These are phyloP conservation scores for Apiotrichum siamense DNA, from an alignment of 1,284 basidiomycete genomes.

Conservation along the genomic window DNA sequence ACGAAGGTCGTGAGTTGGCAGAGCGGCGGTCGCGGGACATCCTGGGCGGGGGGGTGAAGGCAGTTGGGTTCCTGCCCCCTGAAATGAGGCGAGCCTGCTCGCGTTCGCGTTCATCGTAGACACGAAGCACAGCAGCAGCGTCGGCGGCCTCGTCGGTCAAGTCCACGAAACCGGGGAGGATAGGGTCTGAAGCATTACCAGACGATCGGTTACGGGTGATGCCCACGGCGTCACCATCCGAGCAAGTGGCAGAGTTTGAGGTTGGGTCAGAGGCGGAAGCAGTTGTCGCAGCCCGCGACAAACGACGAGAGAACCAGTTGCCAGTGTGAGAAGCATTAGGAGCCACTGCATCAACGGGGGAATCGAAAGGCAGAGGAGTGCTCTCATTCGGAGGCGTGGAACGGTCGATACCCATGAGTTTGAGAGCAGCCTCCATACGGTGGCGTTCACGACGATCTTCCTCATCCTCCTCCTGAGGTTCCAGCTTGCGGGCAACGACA, in stretches of 20 bases:
- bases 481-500: conserved; percentile 46
- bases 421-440: conserved; percentile 77
- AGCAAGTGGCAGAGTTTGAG: no score
- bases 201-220: no score
- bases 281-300: conserved; percentile 8
- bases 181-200: no score
- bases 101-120: conserved; percentile 31
- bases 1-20: not conserved
- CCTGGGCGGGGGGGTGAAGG: conserved; percentile 30
- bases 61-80: conserved; percentile 20
- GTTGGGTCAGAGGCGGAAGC: not conserved
- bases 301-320: conserved; percentile 10
- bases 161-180: conserved; percentile 4
- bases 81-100: conserved; percentile 25
- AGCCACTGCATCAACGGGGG: not conserved
- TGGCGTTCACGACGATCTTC: conserved; percentile 78
- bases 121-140: conserved; percentile 23
- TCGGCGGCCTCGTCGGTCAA: conserved; percentile 6
- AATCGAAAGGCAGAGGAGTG: not conserved
- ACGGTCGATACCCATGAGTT: conserved; percentile 76
- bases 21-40: conserved; percentile 3
- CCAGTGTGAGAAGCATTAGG: not conserved
- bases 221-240: no score
- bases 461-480: conserved; percentile 74
- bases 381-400: not conserved